A percentile compares a stretch with the other conserved stretches of the same genome.
Conservation (phyloP, 495 filamentous ascomycete genomes). For the Evernia prunastri region DNA sequence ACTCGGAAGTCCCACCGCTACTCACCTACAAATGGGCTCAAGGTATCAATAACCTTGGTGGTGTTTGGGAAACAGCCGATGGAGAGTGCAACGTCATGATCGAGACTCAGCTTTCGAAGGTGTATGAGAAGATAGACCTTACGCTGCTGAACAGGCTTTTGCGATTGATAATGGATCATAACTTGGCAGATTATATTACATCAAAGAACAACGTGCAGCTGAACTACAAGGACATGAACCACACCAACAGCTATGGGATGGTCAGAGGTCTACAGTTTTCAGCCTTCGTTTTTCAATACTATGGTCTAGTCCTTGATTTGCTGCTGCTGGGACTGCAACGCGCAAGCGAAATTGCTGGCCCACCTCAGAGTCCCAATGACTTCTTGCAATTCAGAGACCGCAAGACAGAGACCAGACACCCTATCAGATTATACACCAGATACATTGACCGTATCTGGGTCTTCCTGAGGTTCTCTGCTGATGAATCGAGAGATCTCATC, state of each 20-base stretch:
- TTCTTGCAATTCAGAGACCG: slow-evolving; percentile 96
- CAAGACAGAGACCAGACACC: slow-evolving; percentile 83
- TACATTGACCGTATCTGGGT: slow-evolving; percentile 99
- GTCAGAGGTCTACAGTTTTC: slow-evolving; percentile 97
- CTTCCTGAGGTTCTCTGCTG: slow-evolving; percentile 85
- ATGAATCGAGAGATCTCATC: slow-evolving; percentile 92
- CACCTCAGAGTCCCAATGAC: slow-evolving; percentile 94
- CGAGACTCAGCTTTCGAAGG: slow-evolving; percentile 95
- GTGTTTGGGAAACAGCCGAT: slow-evolving; percentile 91
- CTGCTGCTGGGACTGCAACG: slow-evolving; percentile 88
- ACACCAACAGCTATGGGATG: slow-evolving; percentile 97
- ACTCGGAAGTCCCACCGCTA: slow-evolving; percentile 96
- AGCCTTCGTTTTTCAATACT: slow-evolving; percentile 98
- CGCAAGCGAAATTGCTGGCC: slow-evolving; percentile 93
- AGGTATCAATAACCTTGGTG: slow-evolving; percentile 97
- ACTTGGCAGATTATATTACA: slow-evolving; percentile 97
- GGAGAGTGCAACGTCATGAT: slow-evolving; percentile 99
- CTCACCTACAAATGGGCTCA: slow-evolving; percentile 99
- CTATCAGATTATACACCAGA: slow-evolving; percentile 91
- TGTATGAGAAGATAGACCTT: slow-evolving; percentile 99
- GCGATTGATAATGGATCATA: slow-evolving; percentile 98
- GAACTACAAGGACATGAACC: slow-evolving; percentile 99
- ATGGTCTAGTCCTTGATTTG: slow-evolving; percentile 91
- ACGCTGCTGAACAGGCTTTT: slow-evolving; percentile 90
- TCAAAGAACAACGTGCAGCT: slow-evolving; percentile 99